Percentiles rank a stretch among this genome's conserved stretches.
Conservation (phyloP, 2,329 filamentous ascomycete genomes). For the Penicillium polonicum region DNA sequence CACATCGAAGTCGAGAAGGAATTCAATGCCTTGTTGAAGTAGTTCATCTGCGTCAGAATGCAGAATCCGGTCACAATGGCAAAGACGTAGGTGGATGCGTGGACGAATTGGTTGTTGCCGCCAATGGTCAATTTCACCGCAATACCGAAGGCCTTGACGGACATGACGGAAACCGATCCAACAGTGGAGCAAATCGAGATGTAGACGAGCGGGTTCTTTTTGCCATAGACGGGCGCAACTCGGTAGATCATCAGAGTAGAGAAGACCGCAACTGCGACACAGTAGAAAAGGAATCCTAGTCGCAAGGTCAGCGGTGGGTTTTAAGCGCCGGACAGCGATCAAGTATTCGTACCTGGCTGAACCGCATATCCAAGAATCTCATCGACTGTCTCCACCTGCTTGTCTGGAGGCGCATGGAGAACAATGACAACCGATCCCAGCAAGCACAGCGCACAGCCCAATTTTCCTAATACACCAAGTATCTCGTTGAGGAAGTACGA, state of each 20-base stretch:
- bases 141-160: constrained; percentile 97
- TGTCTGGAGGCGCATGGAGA: constrained; percentile 90
- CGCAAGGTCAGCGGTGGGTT: not conserved
- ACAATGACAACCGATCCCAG: constrained; percentile 97
- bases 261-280: constrained; percentile 74
- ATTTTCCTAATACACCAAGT: constrained; percentile 84
- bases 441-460: constrained; percentile 93
- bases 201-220: constrained; percentile 93
- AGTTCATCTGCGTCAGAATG: constrained; percentile 99
- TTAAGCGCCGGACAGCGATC: not conserved
- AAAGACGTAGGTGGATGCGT: constrained; percentile 96
- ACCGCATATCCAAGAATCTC: constrained; percentile 88
- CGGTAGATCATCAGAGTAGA: constrained; percentile 95
- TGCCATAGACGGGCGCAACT: constrained; percentile 83
- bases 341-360: constrained; percentile 68
- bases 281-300: constrained; percentile 85
- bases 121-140: constrained; percentile 91
- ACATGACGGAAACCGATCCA: constrained; percentile 97
- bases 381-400: constrained; percentile 87
- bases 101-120: constrained; percentile 91
- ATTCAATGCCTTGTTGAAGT: constrained; percentile 97
- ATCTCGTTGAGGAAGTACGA: constrained; percentile 92
- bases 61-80: constrained; percentile 89
- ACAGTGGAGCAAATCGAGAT: constrained; percentile 97
- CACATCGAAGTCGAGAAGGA: constrained; percentile 98